phyloP scores from a whole-genome alignment of 352 stramenopile species.

The Pythium rhizo-oryzae region DNA sequence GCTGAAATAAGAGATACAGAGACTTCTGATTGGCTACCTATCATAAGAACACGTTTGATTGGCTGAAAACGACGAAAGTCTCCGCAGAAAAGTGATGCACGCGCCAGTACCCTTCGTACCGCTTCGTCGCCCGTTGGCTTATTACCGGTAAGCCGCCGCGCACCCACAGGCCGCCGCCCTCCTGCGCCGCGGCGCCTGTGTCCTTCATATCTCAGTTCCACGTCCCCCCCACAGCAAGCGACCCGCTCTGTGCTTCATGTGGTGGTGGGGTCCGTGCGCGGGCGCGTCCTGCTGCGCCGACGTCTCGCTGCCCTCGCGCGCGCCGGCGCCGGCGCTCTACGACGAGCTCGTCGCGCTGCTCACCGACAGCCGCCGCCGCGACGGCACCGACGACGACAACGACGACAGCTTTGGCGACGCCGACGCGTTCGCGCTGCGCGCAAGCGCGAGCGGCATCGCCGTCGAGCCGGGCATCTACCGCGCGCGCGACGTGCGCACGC shows the following conservation, averaged over 20 bases:
- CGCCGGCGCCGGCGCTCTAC: slow-evolving; percentile 38
- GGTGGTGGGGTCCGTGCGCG: slow-evolving; percentile 66
- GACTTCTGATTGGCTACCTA: slow-evolving; percentile 17
- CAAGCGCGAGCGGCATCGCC: slow-evolving; percentile 1
- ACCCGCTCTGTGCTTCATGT: slow-evolving; percentile 46
- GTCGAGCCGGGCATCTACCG: slow-evolving; percentile 60
- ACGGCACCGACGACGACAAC: slow-evolving; percentile 8
- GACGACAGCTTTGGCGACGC: background rate
- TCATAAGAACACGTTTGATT: background rate
- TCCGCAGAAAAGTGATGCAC: too few species aligned
- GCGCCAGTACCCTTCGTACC: too few species aligned
- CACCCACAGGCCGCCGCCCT: too few species aligned
- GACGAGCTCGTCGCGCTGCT: slow-evolving; percentile 52
- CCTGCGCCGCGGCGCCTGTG: too few species aligned
- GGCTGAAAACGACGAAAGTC: background rate
- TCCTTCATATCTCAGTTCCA: too few species aligned
- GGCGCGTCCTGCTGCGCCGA: slow-evolving; percentile 53
- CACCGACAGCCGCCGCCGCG: slow-evolving; percentile 22
- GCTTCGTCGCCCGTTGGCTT: too few species aligned
- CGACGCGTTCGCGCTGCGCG: background rate
- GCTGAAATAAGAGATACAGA: slow-evolving; percentile 4
- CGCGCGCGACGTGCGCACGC: slow-evolving; percentile 50
- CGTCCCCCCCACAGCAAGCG: too few species aligned
- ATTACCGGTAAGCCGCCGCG: too few species aligned
- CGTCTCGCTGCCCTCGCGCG: slow-evolving; percentile 27